Evolutionary conservation across 2,329 filamentous ascomycete genomes (phyloP), one percentile per base, ranked within the genome.

Genomic region (Trichophyton verrucosum): DNA sequence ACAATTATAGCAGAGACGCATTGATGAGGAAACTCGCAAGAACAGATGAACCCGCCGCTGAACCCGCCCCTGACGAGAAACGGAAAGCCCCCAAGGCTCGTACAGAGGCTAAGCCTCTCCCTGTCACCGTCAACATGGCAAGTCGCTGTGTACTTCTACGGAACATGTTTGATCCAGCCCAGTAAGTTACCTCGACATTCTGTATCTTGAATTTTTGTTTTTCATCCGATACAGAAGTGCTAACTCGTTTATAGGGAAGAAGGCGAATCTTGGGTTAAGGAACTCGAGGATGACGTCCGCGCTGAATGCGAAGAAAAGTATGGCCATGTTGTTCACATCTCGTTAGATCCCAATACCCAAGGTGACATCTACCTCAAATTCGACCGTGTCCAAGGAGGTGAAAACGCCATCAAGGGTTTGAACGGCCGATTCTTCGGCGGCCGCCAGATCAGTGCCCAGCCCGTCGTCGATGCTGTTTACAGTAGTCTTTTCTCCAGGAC

Each of bases 361-460:
- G 94, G 94, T 76, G 94, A 99, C 73, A 92, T 99, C 69, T 99
- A 96, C 76, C 86, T 99, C 74, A 99, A 99, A 76, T 99, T 99
- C 78, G 91, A 96, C 76, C 88, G 90, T 71, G 89, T 97, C 64
- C 85, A 91, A 74, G 92, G 92, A 68, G 92, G 92, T 73, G 90
- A 96, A 77, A 97, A 96, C 73, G 94, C 94, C 69, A 95, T 97
- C 77, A 95, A 95, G 75, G 94, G 94, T 71, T 84, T 99, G 65
- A 97, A 99, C 75, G 94, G 94, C 71, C 87, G 94, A 72, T 96
- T 89, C 76, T 99, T 99, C 76, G 94, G 90, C 72, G 89, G 89
- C 70, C 85, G 86, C 71, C 90, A 89, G 80, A 95, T 99, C 75
- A 92, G 88, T 73, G 94, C 92, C 69, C 88, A 91, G 66, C 94